These are phyloP conservation scores for Exophiala spinifera DNA, from an alignment of 2,329 filamentous ascomycete species.

Conservation along the genomic window DNA sequence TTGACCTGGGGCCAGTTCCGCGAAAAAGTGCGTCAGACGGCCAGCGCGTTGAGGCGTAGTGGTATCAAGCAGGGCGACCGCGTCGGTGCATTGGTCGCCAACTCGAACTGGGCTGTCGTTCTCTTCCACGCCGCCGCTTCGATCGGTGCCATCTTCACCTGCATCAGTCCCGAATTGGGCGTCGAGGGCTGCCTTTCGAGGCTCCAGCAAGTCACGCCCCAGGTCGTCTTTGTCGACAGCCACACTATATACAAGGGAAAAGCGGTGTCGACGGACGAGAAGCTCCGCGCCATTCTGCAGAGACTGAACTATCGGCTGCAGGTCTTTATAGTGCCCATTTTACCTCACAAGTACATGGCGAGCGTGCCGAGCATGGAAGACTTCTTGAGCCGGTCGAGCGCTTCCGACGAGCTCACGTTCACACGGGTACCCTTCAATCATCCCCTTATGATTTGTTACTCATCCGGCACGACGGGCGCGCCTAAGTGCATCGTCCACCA, in stretches of 20 bases:
- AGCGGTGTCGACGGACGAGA: neutral
- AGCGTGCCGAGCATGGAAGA: conserved; percentile 26
- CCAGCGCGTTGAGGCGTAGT: conserved; percentile 36
- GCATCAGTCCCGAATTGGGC: conserved; percentile 43
- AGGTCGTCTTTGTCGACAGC: conserved; percentile 40
- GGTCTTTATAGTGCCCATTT: neutral
- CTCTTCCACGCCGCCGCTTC: conserved; percentile 40
- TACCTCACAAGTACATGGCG: neutral
- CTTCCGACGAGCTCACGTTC: conserved; percentile 36
- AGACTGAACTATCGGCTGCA: neutral
- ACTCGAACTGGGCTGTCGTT: conserved; percentile 39
- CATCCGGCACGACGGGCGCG: conserved; percentile 44
- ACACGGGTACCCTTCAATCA: conserved; percentile 40
- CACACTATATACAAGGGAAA: conserved; percentile 26
- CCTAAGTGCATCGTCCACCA: conserved; percentile 48
- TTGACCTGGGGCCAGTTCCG: conserved; percentile 37
- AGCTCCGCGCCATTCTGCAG: conserved; percentile 1
- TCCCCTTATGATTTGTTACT: conserved; percentile 46
- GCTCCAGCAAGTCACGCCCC: conserved; percentile 40
- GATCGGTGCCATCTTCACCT: conserved; percentile 44
- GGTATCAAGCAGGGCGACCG: conserved; percentile 39
- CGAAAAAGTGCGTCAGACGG: conserved; percentile 37
- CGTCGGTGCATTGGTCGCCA: conserved; percentile 41
- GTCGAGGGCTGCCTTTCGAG: conserved; percentile 35
- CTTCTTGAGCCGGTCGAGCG: conserved; percentile 34